Evolutionary conservation across 2,329 filamentous ascomycete genomes (phyloP), one percentile per base, ranked within the genome.

Genomic region (Mariannaea sp.): DNA sequence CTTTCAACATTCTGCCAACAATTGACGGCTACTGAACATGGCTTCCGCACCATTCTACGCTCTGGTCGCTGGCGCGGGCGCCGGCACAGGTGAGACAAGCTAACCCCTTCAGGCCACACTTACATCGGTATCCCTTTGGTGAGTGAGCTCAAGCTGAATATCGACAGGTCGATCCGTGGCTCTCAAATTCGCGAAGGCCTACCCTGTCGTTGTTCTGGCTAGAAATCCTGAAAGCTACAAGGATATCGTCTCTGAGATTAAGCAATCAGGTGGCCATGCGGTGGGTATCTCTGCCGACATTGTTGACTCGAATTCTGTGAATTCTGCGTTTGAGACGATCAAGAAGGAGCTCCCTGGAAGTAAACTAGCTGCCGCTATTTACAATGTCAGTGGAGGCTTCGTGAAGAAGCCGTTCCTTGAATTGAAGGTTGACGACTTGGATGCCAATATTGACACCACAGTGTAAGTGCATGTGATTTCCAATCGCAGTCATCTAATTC

Each of bases 191-290:
- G 79, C 83, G 32, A 73, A 84, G 56, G 66, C 80, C 7, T 94
- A 93, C 66, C 83, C 88, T 0, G 86, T 93, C 1, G 86, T 89
- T 2, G 77, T 93, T 1, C 80, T 93, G n/a, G 84, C 89, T 10
- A 86, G 89, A 43, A 84, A 77, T 13, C 78, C 85, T 0, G 79
- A 83, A 35, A 89, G 80, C 70, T 90, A 85, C 72, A 77, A 83
- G 50, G 73, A 77, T n/a, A 78, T 90, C 3, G 85, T 89, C 6
- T 68, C 80, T 3, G 87, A 90, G 61, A 91, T 94, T 73, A 85
- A 85, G 51, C 69, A 73, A 5, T 70, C 73, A 0, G 89, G 89
- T 9, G 89, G 90, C 2, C 79, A 81, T 41, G 90, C 89, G 1
- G 73, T 91, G 10, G 88, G 89, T 12, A 82, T 93, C 63, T 79